A percentile compares a stretch with the other conserved stretches of the same genome.
phyloP scores from a whole-genome alignment of 2,329 filamentous ascomycete genomes.

The Exophiala oligosperma region DNA sequence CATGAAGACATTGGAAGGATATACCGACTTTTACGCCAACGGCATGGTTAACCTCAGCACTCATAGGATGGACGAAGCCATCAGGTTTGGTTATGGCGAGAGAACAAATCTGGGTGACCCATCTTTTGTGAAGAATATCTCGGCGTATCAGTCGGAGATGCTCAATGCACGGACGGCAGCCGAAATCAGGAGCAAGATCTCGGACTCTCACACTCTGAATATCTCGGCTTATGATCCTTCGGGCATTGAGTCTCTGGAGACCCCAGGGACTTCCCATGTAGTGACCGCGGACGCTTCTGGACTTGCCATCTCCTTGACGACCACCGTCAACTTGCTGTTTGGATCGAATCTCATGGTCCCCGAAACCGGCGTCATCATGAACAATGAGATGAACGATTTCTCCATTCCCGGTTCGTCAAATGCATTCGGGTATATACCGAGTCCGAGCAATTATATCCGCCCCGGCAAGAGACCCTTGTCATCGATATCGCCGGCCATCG shows the following conservation, averaged over 20 bases:
- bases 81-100: constrained; percentile 83
- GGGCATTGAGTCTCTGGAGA: constrained; percentile 65
- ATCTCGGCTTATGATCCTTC: constrained; percentile 72
- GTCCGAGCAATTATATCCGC: constrained; percentile 76
- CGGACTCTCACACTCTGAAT: constrained; percentile 69
- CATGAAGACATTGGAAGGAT: constrained; percentile 82
- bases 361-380: constrained; percentile 77
- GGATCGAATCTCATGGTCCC: constrained; percentile 78
- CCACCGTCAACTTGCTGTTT: constrained; percentile 85
- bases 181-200: constrained; percentile 65
- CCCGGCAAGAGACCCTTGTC: constrained; percentile 80
- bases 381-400: constrained; percentile 72
- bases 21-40: constrained; percentile 60
- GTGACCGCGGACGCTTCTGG: constrained; percentile 70
- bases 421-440: constrained; percentile 81
- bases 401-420: constrained; percentile 76
- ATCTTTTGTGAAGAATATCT: constrained; percentile 64
- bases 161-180: constrained; percentile 61
- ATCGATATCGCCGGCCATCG: constrained; percentile 77
- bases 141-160: constrained; percentile 66
- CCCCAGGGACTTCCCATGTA: constrained; percentile 55
- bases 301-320: constrained; percentile 77
- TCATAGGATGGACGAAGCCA: constrained; percentile 83
- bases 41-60: constrained; percentile 65
- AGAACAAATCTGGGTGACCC: constrained; percentile 83